Percentiles rank a stretch among this genome's conserved stretches.
phyloP scores from a whole-genome alignment of 2,329 filamentous ascomycete species.

The Laburnicola sp. region DNA sequence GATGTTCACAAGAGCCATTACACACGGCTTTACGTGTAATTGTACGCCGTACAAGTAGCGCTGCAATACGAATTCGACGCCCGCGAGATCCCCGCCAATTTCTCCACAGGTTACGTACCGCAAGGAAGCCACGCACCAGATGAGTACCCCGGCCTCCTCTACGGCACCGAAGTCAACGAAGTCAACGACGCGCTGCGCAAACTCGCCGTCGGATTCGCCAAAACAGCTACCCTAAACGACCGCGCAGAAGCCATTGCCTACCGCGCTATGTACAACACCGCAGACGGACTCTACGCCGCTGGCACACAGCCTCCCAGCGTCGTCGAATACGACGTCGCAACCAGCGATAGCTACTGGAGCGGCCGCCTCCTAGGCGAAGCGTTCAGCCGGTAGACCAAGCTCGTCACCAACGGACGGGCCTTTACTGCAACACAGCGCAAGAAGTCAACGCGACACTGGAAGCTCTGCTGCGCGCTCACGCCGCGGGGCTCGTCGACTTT shows the following conservation, averaged over 20 bases:
- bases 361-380: conserved; percentile 32
- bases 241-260: conserved; percentile 41
- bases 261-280: conserved; percentile 40
- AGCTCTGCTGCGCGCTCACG: conserved; percentile 34
- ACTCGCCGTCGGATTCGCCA: conserved; percentile 39
- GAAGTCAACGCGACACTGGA: conserved; percentile 45
- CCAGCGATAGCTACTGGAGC: conserved; percentile 36
- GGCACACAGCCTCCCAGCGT: conserved; percentile 31
- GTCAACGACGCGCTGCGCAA: conserved; percentile 45
- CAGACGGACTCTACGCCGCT: conserved; percentile 26
- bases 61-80: conserved; percentile 76
- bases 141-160: conserved; percentile 44
- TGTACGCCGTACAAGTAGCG: conserved; percentile 72
- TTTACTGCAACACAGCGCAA: conserved; percentile 42
- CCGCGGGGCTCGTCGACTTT: conserved; percentile 37
- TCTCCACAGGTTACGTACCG: conserved; percentile 69
- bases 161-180: conserved; percentile 50
- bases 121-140: conserved; percentile 58
- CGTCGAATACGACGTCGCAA: conserved; percentile 37
- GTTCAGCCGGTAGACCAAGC: conserved; percentile 33
- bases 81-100: conserved; percentile 67
- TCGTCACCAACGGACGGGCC: conserved; percentile 43
- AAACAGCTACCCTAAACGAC: conserved; percentile 44
- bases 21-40: background rate
- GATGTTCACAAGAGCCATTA: too few species aligned